Base-by-base conservation (phyloP, 2,329 filamentous ascomycete genomes). In the Botrytis galanthina region DNA sequence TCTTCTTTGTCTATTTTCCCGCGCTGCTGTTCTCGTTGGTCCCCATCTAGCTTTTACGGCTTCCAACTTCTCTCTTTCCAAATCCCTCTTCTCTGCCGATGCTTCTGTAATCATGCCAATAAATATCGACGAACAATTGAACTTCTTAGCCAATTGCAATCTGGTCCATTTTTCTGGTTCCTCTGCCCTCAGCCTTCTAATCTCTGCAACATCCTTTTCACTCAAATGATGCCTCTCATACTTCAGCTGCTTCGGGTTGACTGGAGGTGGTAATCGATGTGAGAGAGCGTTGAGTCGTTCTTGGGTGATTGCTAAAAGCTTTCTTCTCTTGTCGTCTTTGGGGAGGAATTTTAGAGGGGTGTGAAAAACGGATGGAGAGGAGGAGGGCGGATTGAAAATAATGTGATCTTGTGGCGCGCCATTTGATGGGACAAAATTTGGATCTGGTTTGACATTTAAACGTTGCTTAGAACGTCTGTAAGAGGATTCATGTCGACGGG, bases 341-440 rank as follows among this genome's bases (percentile, higher is more conserved):
- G 89, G 89, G 44, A 91, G 86, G 82, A 91, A 91, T 80, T 89
- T 87, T 82, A 90, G 87, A 73, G 89, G 89, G n/a, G 89, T 91
- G 83, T 91, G 87, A 78, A 85, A 85, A 73, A 90, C 88, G n/a
- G 87, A 86, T 4, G 87, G 83, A 73, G 85, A 83, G 16, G 87
- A 84, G 26, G 86, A 82, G 39, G 87, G 87, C 59, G 87, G 87
- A 82, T 88, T 89, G 83, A 87, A 89, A 80, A 89, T 84, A 79
- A 89, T 86, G 74, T 83, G 81, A 78, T 84, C 80, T 76, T 82
- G 79, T 75, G 81, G 75, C 80, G 82, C 76, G 80, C 83, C 75
- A 60, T 74, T 42, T 59, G 77, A 76, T 39, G 73, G 67, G 66
- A 88, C 82, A 82, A 91, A 91, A 77, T 88, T 88, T 54, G 86